Percentiles rank a stretch among this genome's conserved stretches.
Conservation (phyloP, 108 stramenopile genomes). For the Nannochloropsis granulata region DNA sequence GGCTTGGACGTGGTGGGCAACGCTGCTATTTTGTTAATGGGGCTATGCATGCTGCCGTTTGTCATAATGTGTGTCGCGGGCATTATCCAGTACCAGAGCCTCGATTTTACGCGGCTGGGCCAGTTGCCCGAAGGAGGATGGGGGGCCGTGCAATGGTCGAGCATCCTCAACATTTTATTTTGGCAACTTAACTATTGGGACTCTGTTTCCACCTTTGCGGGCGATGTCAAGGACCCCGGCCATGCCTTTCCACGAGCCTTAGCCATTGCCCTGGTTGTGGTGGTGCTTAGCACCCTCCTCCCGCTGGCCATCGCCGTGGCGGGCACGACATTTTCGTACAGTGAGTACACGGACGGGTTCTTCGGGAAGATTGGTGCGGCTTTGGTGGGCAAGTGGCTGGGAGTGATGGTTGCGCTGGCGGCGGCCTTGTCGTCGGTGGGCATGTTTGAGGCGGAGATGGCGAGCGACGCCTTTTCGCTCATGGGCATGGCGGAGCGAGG, state of each 20-base stretch:
- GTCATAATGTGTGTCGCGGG: constrained; percentile 57
- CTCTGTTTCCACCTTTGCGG: constrained; percentile 60
- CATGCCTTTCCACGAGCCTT: constrained; percentile 57
- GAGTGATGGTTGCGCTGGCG: constrained; percentile 72
- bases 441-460: constrained; percentile 83
- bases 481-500: constrained; percentile 87
- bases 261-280: constrained; percentile 48
- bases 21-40: constrained; percentile 54
- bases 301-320: constrained; percentile 36
- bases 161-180: constrained; percentile 79
- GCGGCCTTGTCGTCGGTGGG: constrained; percentile 72
- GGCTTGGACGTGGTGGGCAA: constrained; percentile 71
- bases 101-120: background rate
- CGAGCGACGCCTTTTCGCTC: constrained; percentile 67
- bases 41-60: constrained; percentile 78
- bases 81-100: constrained; percentile 28
- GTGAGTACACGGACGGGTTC: constrained; percentile 56
- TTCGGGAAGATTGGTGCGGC: constrained; percentile 55
- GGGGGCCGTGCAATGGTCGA: constrained; percentile 67
- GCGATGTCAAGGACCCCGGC: constrained; percentile 59
- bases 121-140: constrained; percentile 45
- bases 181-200: constrained; percentile 91
- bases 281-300: constrained; percentile 51
- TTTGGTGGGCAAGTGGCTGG: constrained; percentile 72
- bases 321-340: constrained; percentile 43